A percentile compares a stretch with the other conserved stretches of the same genome.
Evolutionary conservation across 805 yeast species (phyloP).

Genomic region (Grigorovia humatica): DNA sequence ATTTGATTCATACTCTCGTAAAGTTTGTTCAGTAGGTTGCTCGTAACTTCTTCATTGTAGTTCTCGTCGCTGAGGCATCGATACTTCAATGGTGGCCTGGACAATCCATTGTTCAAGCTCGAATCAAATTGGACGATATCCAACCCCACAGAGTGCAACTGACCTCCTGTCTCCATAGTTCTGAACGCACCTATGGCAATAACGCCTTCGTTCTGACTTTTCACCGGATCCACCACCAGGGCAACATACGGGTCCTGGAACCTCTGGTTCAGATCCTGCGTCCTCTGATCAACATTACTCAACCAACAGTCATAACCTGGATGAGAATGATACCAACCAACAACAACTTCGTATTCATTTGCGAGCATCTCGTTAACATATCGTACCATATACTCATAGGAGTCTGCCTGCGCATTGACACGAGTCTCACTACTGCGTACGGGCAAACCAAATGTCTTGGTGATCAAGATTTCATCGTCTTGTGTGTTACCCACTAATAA

Average conservation of each 20-base stretch:
- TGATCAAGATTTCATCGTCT: slow-evolving; percentile 47
- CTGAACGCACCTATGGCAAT: slow-evolving; percentile 87
- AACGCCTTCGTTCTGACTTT: slow-evolving; percentile 48
- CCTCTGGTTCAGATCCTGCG: slow-evolving; percentile 74
- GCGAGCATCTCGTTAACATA: slow-evolving; percentile 47
- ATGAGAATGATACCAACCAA: slow-evolving; percentile 99
- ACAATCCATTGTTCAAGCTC: slow-evolving; percentile 11
- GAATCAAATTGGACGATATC: slow-evolving; percentile 15
- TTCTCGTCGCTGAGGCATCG: slow-evolving; percentile 6
- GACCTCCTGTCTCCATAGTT: slow-evolving; percentile 41
- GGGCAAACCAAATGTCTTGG: slow-evolving; percentile 79
- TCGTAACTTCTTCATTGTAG: background rate
- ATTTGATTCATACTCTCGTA: slow-evolving; percentile 20
- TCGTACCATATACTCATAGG: slow-evolving; percentile 89
- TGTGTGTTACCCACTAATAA: slow-evolving; percentile 74
- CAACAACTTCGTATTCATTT: slow-evolving; percentile 48
- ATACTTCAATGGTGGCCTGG: slow-evolving; percentile 6
- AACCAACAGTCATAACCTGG: slow-evolving; percentile 98
- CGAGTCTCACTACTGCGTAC: slow-evolving; percentile 95
- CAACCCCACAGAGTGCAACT: slow-evolving; percentile 5
- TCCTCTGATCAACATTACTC: slow-evolving; percentile 84
- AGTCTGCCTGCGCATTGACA: slow-evolving; percentile 89
- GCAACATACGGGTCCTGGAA: slow-evolving; percentile 91
- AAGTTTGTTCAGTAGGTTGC: slow-evolving; percentile 9
- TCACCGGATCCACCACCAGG: slow-evolving; percentile 75